Evolutionary conservation across 139 green algal genomes (phyloP).

Genomic region (Medakamo hakoo): DNA sequence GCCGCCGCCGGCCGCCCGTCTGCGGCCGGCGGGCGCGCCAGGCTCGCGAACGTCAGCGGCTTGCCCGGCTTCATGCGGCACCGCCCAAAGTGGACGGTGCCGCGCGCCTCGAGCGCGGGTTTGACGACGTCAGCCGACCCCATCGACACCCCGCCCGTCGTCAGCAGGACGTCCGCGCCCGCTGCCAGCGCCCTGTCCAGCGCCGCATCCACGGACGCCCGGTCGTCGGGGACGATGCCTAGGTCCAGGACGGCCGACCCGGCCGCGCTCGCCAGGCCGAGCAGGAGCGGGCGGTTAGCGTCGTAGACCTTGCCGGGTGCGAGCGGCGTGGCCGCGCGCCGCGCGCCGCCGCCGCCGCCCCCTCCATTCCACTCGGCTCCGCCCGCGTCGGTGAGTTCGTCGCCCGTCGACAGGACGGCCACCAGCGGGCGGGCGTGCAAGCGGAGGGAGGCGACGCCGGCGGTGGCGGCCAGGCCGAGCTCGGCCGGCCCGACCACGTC

Average conservation of each 20-base stretch:
- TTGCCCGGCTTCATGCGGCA: constrained; percentile 94
- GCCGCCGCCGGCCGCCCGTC: too few species aligned
- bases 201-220: constrained; percentile 32
- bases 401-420: constrained; percentile 76
- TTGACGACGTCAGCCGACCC: constrained; percentile 90
- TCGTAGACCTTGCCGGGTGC: constrained; percentile 72
- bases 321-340: too few species aligned
- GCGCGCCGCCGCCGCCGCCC: constrained; percentile 9
- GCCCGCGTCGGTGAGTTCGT: constrained; percentile 49
- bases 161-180: constrained; percentile 68
- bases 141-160: constrained; percentile 90
- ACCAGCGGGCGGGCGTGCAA: constrained; percentile 39
- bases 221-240: constrained; percentile 51
- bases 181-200: constrained; percentile 41
- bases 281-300: constrained; percentile 77
- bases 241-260: constrained; percentile 44
- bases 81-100: constrained; percentile 81
- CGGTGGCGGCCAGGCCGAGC: constrained; percentile 78
- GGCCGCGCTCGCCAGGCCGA: constrained; percentile 42
- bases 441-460: constrained; percentile 36
- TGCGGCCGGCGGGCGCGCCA: constrained; percentile 23
- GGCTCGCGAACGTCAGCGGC: constrained; percentile 85
- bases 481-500: constrained; percentile 57
- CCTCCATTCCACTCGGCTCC: too few species aligned
- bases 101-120: constrained; percentile 64